Percentiles rank a stretch among this genome's conserved stretches.
phyloP scores from a whole-genome alignment of 2,329 filamentous ascomycete species.

The Pyrenophora teres region DNA sequence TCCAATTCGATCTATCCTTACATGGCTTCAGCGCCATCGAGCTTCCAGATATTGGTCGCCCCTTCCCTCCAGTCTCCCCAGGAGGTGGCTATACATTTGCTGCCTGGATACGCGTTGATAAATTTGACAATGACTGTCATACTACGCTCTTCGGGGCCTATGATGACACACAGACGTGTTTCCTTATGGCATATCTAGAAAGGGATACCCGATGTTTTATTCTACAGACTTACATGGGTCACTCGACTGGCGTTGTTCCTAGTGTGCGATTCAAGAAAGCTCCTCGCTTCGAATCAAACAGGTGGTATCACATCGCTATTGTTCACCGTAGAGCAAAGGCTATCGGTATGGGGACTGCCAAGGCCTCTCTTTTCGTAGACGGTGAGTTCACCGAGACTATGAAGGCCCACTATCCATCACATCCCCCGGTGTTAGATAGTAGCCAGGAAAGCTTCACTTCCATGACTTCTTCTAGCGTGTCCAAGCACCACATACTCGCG shows the following conservation, averaged over 20 bases:
- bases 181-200: constrained; percentile 90
- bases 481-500: constrained; percentile 76
- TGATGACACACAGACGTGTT: constrained; percentile 89
- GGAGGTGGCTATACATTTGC: constrained; percentile 84
- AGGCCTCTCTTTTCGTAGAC: constrained; percentile 87
- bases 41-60: constrained; percentile 78
- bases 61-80: constrained; percentile 79
- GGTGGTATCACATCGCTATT: constrained; percentile 92
- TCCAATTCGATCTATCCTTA: constrained; percentile 91
- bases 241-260: constrained; percentile 66
- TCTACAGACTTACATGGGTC: constrained; percentile 89
- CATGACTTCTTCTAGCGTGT: constrained; percentile 62
- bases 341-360: constrained; percentile 70
- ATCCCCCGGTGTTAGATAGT: constrained; percentile 67
- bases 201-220: constrained; percentile 94
- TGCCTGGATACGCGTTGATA: constrained; percentile 86
- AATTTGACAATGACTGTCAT: constrained; percentile 81
- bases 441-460: constrained; percentile 72
- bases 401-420: constrained; percentile 83
- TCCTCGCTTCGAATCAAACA: constrained; percentile 71
- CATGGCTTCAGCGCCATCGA: constrained; percentile 91
- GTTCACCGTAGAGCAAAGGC: constrained; percentile 78
- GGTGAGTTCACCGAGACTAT: constrained; percentile 93
- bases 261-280: constrained; percentile 96
- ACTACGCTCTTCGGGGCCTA: constrained; percentile 97